phyloP scores from a whole-genome alignment of 805 yeast genomes.

The Kodamaea lidongshanica region DNA sequence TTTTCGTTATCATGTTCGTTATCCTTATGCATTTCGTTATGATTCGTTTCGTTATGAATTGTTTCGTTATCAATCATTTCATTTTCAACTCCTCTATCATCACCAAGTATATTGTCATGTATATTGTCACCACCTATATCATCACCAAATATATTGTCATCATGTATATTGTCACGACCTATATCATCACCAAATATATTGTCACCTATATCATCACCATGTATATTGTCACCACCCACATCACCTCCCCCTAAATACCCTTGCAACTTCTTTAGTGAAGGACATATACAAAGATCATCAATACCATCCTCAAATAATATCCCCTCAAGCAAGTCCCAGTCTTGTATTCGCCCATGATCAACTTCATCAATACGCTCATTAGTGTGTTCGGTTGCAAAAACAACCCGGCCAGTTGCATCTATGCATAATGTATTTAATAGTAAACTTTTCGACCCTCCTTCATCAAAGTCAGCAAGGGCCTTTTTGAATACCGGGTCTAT shows the following conservation, averaged over 20 bases:
- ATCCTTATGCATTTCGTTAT: constrained; percentile 3
- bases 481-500: constrained; percentile 26
- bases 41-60: constrained; percentile 10
- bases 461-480: constrained; percentile 24
- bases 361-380: neutral
- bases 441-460: constrained; percentile 27
- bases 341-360: neutral
- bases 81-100: neutral
- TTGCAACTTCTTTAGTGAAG: constrained; percentile 14
- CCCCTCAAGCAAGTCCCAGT: neutral
- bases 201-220: too few relatives aligned
- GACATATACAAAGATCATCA: constrained; percentile 11
- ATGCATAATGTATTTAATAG: constrained; percentile 21
- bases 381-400: constrained; percentile 10
- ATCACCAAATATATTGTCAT: too few relatives aligned
- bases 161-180: too few relatives aligned
- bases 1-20: neutral
- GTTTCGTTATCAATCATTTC: constrained; percentile 1
- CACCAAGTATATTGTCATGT: neutral
- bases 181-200: too few relatives aligned
- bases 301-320: constrained; percentile 10
- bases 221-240: too few relatives aligned
- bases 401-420: constrained; percentile 20
- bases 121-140: too few relatives aligned
- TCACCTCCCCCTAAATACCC: constrained; percentile 2